Conservation (phyloP, 192 early-diverging fungal genomes). For the Podochytrium sp. region DNA sequence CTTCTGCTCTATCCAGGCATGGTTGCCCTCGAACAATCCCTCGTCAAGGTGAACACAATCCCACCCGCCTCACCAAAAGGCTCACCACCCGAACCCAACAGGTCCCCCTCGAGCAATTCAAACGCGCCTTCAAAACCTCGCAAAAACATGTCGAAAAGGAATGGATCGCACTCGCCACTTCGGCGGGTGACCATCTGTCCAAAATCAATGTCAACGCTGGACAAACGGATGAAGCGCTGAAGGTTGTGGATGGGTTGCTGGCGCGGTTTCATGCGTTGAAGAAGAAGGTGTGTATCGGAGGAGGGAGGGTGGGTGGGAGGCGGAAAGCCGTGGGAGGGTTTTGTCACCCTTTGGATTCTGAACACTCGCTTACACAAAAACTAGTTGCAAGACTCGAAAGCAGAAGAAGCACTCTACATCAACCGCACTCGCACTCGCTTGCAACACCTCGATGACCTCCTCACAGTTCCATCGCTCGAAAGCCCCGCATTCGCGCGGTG, state of each 20-base stretch:
- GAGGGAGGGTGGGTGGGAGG: background rate
- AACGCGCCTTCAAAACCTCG: conserved; percentile 67
- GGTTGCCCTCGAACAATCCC: conserved; percentile 89
- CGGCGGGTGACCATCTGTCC: conserved; percentile 23
- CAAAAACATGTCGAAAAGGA: conserved; percentile 90
- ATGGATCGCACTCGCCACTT: conserved; percentile 42
- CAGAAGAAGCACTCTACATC: conserved; percentile 75
- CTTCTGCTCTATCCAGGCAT: conserved; percentile 51
- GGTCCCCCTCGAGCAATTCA: conserved; percentile 89
- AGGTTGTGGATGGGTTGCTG: conserved; percentile 68
- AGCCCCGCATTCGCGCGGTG: conserved; percentile 77
- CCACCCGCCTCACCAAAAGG: background rate
- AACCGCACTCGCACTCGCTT: conserved; percentile 73
- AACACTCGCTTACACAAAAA: background rate
- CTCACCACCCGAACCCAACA: conserved; percentile 27
- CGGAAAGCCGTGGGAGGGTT: no score
- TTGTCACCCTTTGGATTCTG: background rate
- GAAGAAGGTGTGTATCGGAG: conserved; percentile 61
- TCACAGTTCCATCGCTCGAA: conserved; percentile 62
- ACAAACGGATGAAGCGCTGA: conserved; percentile 53
- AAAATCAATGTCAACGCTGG: background rate
- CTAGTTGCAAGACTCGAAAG: conserved; percentile 72
- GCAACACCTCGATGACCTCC: conserved; percentile 76
- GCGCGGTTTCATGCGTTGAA: conserved; percentile 71
- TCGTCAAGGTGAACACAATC: conserved; percentile 72